Evolutionary conservation across 176 grass and related monocot species (phyloP).

Genomic region (Canna indica): DNA sequence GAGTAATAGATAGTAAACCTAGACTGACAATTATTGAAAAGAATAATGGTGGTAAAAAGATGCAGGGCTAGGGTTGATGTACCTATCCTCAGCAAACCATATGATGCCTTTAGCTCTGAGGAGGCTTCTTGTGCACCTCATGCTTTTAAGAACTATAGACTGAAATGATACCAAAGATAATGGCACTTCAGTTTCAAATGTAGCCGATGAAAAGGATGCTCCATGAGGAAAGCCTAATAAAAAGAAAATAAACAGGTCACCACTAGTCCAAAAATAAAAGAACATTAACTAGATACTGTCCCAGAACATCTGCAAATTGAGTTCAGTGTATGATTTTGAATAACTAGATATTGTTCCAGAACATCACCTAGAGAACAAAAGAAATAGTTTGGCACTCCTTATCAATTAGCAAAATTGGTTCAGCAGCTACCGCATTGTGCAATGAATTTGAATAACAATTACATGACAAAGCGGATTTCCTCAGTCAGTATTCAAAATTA

Average conservation of each 20-base stretch:
- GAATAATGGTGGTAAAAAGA: background rate
- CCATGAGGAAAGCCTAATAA: slow-evolving; percentile 13
- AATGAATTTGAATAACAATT: background rate
- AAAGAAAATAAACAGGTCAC: background rate
- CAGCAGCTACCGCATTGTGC: background rate
- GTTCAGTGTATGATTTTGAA: too few species aligned
- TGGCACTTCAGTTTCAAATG: slow-evolving; percentile 21
- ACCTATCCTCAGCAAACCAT: slow-evolving; percentile 25
- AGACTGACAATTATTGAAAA: background rate
- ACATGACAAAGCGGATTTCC: background rate
- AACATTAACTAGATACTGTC: background rate
- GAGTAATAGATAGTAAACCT: background rate
- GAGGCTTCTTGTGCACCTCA: background rate
- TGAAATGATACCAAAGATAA: slow-evolving; percentile 18
- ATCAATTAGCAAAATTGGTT: background rate
- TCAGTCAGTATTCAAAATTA: background rate
- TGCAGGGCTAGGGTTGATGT: background rate
- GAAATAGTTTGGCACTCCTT: background rate
- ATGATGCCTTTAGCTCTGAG: slow-evolving; percentile 19
- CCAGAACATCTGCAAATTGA: too few species aligned
- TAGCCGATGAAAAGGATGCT: slow-evolving; percentile 8
- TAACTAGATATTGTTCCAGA: too few species aligned
- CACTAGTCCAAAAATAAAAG: background rate
- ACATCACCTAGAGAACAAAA: background rate
- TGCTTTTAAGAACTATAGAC: slow-evolving; percentile 18